Evolutionary conservation across 495 filamentous ascomycete species (phyloP), one percentile per base, ranked within the genome.

Genomic region (Xylaria longipes): DNA sequence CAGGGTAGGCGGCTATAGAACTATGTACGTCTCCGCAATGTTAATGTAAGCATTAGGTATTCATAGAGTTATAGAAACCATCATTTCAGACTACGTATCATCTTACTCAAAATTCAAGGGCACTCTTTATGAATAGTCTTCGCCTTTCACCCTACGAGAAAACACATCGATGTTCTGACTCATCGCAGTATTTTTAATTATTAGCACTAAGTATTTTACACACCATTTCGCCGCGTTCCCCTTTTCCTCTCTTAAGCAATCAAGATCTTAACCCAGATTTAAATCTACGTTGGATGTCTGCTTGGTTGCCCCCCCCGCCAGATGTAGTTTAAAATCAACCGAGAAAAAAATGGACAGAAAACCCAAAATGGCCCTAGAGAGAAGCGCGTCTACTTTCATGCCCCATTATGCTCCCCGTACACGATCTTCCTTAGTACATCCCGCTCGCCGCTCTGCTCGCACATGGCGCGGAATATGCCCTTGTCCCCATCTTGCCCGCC

Each of bases 381-480:
- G 27, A 4, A 35, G 17, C 33, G 3, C 41, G n/a, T 68, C 29
- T 60, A 29, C 20, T 29, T 50, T 45, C n/a, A 61, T 50, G 56
- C 39, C 29, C 12, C 68, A n/a, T 52, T 12, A 17, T 57, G 58
- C 73, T 82, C 77, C 22, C 80, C 80, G 72, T 81, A 82, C 48
- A 89, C 82, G 72, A 92, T 87, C 61, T 80, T 82, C 71, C 85
- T 85, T 74, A 95, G 69, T 72, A 86, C 82, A 2, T 87, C 86
- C 80, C 78, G 87, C 84, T 94, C 93, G 1, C 92, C 92, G 80
- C 90, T 93, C 80, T 91, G 89, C 72, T 91, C 87, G 58, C 93
- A 92, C 88, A 97, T 89, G 41, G 85, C 89, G 72, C 86, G 83
- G 77, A 95, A 95, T 20, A 91, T 85, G 0, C 91, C 87, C 0